Evolutionary conservation across 1,139 yeast species (phyloP).

Genomic region (Saccharomycopsis hybrid): DNA sequence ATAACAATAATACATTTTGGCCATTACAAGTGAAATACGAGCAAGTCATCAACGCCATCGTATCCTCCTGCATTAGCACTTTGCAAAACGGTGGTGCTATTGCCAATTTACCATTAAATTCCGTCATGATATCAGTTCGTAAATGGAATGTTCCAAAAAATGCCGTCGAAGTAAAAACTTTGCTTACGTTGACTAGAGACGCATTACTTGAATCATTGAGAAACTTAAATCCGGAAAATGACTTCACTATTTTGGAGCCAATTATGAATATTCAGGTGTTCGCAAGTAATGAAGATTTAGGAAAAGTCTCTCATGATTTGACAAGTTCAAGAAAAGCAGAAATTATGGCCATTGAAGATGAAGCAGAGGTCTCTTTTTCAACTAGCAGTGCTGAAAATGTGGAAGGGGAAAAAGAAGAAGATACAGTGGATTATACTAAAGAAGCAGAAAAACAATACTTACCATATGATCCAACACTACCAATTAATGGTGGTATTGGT

Average conservation of each 20-base stretch:
- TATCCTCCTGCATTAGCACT: constrained; percentile 60
- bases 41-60: constrained; percentile 44
- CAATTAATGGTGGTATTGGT: constrained; percentile 22
- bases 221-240: constrained; percentile 24
- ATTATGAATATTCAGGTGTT: constrained; percentile 72
- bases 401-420: constrained; percentile 31
- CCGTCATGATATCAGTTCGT: constrained; percentile 47
- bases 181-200: constrained; percentile 41
- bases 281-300: constrained; percentile 67
- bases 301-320: constrained; percentile 77
- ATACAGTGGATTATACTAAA: constrained; percentile 36
- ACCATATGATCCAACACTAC: constrained; percentile 51
- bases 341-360: constrained; percentile 59
- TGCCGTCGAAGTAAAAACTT: constrained; percentile 33
- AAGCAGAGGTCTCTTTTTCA: constrained; percentile 28
- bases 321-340: constrained; percentile 66
- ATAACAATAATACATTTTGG: constrained; percentile 37
- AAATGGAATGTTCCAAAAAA: constrained; percentile 53
- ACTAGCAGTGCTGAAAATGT: constrained; percentile 34
- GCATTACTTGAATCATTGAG: constrained; percentile 37
- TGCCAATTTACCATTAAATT: constrained; percentile 43
- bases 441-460: constrained; percentile 48
- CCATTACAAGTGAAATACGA: constrained; percentile 42
- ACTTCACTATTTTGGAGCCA: constrained; percentile 70
- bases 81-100: constrained; percentile 74